Evolutionary conservation across 2,329 filamentous ascomycete genomes (phyloP).

Genomic region (Emmonsia crescens): DNA sequence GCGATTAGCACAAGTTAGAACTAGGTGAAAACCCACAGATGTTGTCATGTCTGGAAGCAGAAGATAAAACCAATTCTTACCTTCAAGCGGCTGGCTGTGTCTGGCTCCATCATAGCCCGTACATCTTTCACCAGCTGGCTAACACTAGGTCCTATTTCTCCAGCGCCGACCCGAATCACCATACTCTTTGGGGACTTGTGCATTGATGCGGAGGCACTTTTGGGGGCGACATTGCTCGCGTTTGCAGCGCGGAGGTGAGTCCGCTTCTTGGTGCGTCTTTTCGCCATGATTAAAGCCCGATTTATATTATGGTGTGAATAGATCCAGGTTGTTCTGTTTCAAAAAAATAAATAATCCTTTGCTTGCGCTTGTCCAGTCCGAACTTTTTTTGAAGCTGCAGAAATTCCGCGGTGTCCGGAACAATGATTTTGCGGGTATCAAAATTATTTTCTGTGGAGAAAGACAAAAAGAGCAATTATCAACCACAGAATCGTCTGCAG

Average conservation of each 20-base stretch:
- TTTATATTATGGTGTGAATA: background rate
- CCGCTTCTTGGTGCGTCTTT: constrained; percentile 73
- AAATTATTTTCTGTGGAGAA: constrained; percentile 21
- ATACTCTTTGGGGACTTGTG: constrained; percentile 79
- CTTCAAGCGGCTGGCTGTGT: constrained; percentile 78
- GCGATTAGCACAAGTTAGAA: background rate
- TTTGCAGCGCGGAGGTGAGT: constrained; percentile 60
- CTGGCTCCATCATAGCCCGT: constrained; percentile 87
- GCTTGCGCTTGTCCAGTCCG: background rate
- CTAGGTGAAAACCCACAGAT: constrained; percentile 3
- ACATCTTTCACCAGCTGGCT: constrained; percentile 88
- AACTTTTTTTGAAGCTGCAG: constrained; percentile 7
- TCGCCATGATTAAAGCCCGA: constrained; percentile 52
- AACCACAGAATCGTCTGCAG: background rate
- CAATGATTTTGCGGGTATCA: constrained; percentile 26
- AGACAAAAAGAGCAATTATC: background rate
- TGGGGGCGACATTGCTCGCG: constrained; percentile 47
- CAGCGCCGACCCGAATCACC: constrained; percentile 94
- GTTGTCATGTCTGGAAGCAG: background rate
- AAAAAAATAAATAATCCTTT: background rate
- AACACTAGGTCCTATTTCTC: constrained; percentile 82
- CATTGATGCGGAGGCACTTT: constrained; percentile 45
- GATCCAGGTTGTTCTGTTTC: background rate
- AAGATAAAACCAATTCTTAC: constrained; percentile 22
- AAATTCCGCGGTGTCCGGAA: constrained; percentile 19